Evolutionary conservation across 768 basidiomycete genomes (phyloP).

Genomic region (Gloeopeniophorella convolvens): DNA sequence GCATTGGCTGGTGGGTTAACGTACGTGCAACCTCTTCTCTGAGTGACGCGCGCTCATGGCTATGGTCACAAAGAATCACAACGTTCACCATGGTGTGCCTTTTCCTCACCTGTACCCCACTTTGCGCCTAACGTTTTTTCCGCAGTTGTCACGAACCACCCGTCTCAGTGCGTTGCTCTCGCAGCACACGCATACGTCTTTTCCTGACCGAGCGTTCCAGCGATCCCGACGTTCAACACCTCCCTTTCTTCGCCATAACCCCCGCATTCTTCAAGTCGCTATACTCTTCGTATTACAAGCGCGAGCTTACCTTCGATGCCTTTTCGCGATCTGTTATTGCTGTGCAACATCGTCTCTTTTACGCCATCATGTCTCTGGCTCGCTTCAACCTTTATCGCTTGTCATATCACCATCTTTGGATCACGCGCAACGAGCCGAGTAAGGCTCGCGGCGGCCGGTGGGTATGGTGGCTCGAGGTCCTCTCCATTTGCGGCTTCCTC

Average conservation of each 20-base stretch:
- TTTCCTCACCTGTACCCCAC: not conserved
- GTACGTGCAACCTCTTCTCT: conserved; percentile 46
- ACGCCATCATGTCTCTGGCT: conserved; percentile 81
- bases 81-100: conserved; percentile 87
- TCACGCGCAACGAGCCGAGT: conserved; percentile 56
- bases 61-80: conserved; percentile 65
- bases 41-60: not conserved
- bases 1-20: conserved; percentile 97
- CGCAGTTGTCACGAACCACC: conserved; percentile 93
- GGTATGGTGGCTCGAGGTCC: conserved; percentile 73
- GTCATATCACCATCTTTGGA: conserved; percentile 71
- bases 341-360: conserved; percentile 89
- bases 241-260: conserved; percentile 94
- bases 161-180: conserved; percentile 68
- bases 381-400: conserved; percentile 93
- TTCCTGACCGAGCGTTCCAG: conserved; percentile 31
- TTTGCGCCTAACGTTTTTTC: conserved; percentile 10
- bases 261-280: conserved; percentile 78
- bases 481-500: conserved; percentile 81
- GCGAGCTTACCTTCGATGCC: conserved; percentile 72
- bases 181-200: not conserved
- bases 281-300: conserved; percentile 94
- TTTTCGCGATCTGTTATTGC: conserved; percentile 59
- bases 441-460: conserved; percentile 65
- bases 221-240: conserved; percentile 79